Conservation (phyloP, 1,284 basidiomycete species). For the Cerioporus squamosus region DNA sequence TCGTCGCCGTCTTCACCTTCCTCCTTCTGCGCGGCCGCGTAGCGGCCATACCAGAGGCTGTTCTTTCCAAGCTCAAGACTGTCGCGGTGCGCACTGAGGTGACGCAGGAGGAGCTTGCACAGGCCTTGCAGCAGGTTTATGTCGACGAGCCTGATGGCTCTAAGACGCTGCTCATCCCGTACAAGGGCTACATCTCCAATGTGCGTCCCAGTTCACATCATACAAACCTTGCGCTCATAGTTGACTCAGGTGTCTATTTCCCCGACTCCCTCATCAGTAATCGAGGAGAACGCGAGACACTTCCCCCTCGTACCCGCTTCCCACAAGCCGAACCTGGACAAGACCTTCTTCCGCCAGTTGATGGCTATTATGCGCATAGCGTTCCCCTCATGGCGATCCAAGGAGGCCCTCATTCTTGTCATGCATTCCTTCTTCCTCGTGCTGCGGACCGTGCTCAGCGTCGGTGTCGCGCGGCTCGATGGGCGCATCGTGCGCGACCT, state of each 20-base stretch:
- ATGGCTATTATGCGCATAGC: slow-evolving; percentile 78
- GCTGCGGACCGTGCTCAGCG: slow-evolving; percentile 83
- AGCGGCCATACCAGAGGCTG: slow-evolving; percentile 8
- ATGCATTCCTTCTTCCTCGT: slow-evolving; percentile 91
- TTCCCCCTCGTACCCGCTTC: slow-evolving; percentile 58
- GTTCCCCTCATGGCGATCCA: slow-evolving; percentile 73
- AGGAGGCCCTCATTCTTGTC: slow-evolving; percentile 79
- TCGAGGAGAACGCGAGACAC: slow-evolving; percentile 49
- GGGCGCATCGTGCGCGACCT: slow-evolving; percentile 90
- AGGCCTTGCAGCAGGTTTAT: slow-evolving; percentile 61
- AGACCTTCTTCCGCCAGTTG: slow-evolving; percentile 81
- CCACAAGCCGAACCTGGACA: slow-evolving; percentile 76
- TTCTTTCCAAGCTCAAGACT: slow-evolving; percentile 37
- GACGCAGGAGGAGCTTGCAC: slow-evolving; percentile 48
- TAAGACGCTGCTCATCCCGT: slow-evolving; percentile 70
- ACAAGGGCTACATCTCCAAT: slow-evolving; percentile 64
- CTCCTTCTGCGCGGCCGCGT: slow-evolving; percentile 54
- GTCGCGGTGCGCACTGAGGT: slow-evolving; percentile 33
- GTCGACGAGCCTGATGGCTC: slow-evolving; percentile 57
- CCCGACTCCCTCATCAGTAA: slow-evolving; percentile 47
- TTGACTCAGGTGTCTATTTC: slow-evolving; percentile 17
- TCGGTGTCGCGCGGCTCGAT: slow-evolving; percentile 89
- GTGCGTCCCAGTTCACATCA: slow-evolving; percentile 35
- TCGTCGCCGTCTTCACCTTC: slow-evolving; percentile 22
- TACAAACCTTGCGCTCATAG: too few relatives aligned